A percentile compares a stretch with the other conserved stretches of the same genome.
Evolutionary conservation across 2,329 filamentous ascomycete species (phyloP).

Genomic region (Geoglossum cookeanum): DNA sequence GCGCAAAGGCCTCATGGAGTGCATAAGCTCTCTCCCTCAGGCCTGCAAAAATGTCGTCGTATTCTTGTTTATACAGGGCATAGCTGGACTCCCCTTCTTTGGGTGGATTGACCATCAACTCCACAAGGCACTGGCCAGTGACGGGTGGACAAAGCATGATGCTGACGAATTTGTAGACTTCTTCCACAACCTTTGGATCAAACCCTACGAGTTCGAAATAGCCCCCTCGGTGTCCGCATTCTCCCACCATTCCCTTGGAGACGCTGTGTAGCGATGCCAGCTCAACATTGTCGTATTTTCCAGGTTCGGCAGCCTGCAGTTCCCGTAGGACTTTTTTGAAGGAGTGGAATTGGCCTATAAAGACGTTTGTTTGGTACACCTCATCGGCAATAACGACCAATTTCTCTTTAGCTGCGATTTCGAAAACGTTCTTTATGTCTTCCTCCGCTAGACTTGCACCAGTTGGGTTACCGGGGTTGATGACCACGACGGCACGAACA

Average conservation of each 20-base stretch:
- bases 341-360: constrained; percentile 80
- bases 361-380: constrained; percentile 98
- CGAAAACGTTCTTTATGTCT: constrained; percentile 69
- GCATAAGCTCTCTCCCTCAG: constrained; percentile 64
- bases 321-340: constrained; percentile 81
- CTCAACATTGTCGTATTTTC: constrained; percentile 68
- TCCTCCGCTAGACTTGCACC: constrained; percentile 64
- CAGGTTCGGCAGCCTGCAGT: constrained; percentile 54
- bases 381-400: constrained; percentile 89
- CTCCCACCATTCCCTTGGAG: constrained; percentile 97
- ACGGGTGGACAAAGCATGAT: constrained; percentile 95
- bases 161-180: constrained; percentile 97
- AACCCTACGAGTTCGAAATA: constrained; percentile 96
- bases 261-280: constrained; percentile 82
- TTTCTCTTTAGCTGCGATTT: constrained; percentile 67
- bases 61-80: constrained; percentile 69
- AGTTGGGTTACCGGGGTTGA: constrained; percentile 97
- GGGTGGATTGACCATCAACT: constrained; percentile 96
- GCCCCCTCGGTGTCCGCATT: constrained; percentile 92
- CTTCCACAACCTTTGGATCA: constrained; percentile 61
- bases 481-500: constrained; percentile 83
- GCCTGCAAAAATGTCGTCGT: constrained; percentile 60
- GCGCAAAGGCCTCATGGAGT: constrained; percentile 71
- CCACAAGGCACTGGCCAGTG: constrained; percentile 86
- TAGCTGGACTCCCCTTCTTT: constrained; percentile 65